Evolutionary conservation across 768 basidiomycete genomes (phyloP), one percentile per base, ranked within the genome.

Genomic region (Trametes punicea): DNA sequence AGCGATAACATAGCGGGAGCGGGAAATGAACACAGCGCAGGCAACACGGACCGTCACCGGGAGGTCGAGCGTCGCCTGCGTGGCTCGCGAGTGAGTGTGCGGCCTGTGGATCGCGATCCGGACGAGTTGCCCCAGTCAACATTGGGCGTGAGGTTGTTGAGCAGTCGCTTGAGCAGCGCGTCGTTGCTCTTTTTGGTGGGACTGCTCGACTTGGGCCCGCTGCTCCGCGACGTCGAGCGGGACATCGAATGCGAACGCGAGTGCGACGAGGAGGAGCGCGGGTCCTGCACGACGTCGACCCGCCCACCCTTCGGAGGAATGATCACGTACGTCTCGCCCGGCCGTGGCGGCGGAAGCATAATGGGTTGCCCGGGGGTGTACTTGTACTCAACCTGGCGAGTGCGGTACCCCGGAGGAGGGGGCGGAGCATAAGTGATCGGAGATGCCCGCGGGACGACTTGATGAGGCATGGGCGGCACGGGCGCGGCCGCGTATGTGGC

Each of bases 281-380:
- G 51, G 52, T 52, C 45, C 48, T 40, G 33, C 27, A 66, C 59
- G 36, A 66, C 55, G 39, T 61, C 55, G 20, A 67, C 53, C 29
- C 51, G 53, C 20, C 65, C 48, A 40, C 64, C 63, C 30, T 56
- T 57, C 29, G 66, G 63, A 10, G 66, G 65, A 8, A 65, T 55
- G 60, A 69, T 63, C n/a, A 68, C 60, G 49, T 65, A 69, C 38
- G 51, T 54, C 48, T 69, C 63, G 21, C 68, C 68, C 23, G 39
- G 50, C 1, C 60, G 62, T 20, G 66, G 65, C 10, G 62, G 57
- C 9, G 68, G 68, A 18, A 69, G 59, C 9, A 59, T 56, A 39
- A 66, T 57, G 23, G 50, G 44, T 39, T 58, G 36, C 20, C 49
- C 48, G 30, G 50, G 54, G 7, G 25, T 41, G 51, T 51, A 53